Evolutionary conservation across 1,139 yeast genomes (phyloP).

Genomic region (Pichia sp.): DNA sequence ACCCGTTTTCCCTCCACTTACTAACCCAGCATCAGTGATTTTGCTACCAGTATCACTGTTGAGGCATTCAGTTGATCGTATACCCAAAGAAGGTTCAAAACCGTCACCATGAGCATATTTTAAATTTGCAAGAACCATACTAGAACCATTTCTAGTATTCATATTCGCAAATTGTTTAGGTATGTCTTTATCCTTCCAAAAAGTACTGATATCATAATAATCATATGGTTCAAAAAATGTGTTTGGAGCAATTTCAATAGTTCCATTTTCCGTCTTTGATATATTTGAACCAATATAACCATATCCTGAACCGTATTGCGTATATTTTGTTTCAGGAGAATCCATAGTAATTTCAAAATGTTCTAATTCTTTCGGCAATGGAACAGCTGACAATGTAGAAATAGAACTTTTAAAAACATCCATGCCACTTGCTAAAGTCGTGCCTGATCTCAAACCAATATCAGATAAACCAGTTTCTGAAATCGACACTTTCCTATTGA

Average conservation of each 20-base stretch:
- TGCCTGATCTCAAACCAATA: not conserved
- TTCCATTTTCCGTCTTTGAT: not conserved
- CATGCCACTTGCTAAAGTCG: not conserved
- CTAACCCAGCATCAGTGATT: not conserved
- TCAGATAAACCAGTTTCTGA: not conserved
- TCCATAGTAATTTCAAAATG: not conserved
- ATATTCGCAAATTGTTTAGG: too few relatives aligned
- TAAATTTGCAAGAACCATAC: not conserved
- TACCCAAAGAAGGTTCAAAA: too few relatives aligned
- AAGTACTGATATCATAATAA: constrained; percentile 18
- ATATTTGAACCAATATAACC: constrained; percentile 13
- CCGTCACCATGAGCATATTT: too few relatives aligned
- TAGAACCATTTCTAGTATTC: not conserved
- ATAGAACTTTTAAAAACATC: too few relatives aligned
- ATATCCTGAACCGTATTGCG: constrained; percentile 9
- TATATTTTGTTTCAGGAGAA: not conserved
- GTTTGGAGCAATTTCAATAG: not conserved
- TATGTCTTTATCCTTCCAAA: not conserved
- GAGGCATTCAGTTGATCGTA: too few relatives aligned
- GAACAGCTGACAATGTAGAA: not conserved
- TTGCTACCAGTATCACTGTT: too few relatives aligned
- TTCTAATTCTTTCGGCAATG: not conserved
- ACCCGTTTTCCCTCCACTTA: constrained; percentile 3
- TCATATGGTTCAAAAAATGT: constrained; percentile 27
- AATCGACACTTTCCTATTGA: not conserved